Evolutionary conservation across 75 land plant genomes (phyloP).

Genomic region (Chamaecyparis obtusa): DNA sequence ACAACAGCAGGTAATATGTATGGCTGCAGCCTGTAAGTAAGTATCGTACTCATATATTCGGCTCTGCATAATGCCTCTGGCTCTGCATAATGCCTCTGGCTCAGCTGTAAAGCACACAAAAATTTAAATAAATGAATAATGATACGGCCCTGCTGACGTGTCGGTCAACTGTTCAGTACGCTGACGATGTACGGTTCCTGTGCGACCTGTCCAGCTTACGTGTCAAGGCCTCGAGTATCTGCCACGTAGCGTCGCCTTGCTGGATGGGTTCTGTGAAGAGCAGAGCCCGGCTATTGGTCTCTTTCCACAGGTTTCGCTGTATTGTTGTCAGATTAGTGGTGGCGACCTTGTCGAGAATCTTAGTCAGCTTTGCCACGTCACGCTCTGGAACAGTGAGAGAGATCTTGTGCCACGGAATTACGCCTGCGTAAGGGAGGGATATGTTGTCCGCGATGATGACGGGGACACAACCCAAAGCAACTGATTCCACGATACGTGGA

Average conservation of each 20-base stretch:
- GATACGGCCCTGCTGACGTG: background rate
- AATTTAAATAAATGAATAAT: background rate
- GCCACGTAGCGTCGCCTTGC: conserved; percentile 96
- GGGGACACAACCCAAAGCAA: conserved; percentile 83
- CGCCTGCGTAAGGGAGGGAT: conserved; percentile 62
- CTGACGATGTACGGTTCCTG: background rate
- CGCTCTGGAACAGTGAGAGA: conserved; percentile 73
- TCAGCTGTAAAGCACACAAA: background rate
- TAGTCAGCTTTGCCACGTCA: conserved; percentile 59
- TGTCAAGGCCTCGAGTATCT: conserved; percentile 43
- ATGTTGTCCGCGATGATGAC: conserved; percentile 91
- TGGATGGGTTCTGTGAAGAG: conserved; percentile 44
- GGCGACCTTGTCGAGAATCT: conserved; percentile 62
- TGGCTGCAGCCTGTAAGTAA: background rate
- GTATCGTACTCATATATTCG: background rate
- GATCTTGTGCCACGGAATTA: conserved; percentile 62
- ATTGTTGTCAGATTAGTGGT: conserved; percentile 64
- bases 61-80: background rate
- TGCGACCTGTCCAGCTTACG: conserved; percentile 27
- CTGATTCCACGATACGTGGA: conserved; percentile 88
- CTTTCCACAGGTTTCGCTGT: conserved; percentile 69
- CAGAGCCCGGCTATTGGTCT: conserved; percentile 51
- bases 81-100: too few relatives aligned
- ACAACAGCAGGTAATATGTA: background rate
- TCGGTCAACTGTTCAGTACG: too few relatives aligned